phyloP scores from a whole-genome alignment of 208 protist species.

The Trichomonas vaginalis region DNA sequence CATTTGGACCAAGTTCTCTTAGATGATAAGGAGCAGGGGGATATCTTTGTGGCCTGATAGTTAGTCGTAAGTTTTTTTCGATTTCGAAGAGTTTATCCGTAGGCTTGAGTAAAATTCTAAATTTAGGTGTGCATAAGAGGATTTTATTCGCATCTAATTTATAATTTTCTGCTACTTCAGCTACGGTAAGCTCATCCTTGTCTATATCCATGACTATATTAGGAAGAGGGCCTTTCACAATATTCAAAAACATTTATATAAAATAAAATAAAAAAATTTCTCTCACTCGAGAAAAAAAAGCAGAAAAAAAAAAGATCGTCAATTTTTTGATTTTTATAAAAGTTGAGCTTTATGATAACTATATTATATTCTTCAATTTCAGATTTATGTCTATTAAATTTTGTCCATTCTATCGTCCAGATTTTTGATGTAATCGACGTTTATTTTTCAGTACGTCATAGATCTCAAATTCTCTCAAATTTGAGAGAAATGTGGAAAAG shows the following conservation, averaged over 20 bases:
- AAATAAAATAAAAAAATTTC: too few relatives aligned
- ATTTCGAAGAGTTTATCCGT: neutral
- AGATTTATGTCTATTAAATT: too few relatives aligned
- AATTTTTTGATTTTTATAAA: too few relatives aligned
- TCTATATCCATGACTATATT: neutral
- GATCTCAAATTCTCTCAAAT: too few relatives aligned
- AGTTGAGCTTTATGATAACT: too few relatives aligned
- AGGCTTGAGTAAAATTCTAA: neutral
- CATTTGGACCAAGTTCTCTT: neutral
- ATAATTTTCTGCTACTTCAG: neutral
- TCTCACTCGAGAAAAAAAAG: too few relatives aligned
- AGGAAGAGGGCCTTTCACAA: neutral
- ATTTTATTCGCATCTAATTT: neutral
- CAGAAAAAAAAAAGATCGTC: too few relatives aligned
- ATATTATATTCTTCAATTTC: too few relatives aligned
- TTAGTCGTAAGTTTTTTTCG: neutral
- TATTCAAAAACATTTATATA: neutral
- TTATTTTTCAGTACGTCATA: too few relatives aligned
- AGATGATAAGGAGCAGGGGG: neutral
- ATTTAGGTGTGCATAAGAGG: neutral
- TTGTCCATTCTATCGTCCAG: too few relatives aligned
- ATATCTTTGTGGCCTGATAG: neutral
- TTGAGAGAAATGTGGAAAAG: too few relatives aligned
- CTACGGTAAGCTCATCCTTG: neutral
- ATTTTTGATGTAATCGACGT: too few relatives aligned